phyloP scores from a whole-genome alignment of 1,139 yeast genomes.

The Geotrichum carabidarum region DNA sequence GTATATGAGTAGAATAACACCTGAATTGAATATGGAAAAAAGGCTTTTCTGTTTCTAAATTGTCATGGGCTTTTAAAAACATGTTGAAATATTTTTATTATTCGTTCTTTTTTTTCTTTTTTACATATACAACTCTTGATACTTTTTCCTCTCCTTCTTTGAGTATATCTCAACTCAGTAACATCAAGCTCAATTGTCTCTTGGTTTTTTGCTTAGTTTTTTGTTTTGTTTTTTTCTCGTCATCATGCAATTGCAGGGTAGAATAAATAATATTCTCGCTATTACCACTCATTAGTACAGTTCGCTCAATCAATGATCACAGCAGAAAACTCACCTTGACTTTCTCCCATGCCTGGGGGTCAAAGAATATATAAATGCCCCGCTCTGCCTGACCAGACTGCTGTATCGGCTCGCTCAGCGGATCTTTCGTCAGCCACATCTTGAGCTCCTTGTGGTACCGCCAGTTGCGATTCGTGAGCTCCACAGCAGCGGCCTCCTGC shows the following conservation, averaged over 20 bases:
- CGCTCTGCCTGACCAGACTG: constrained; percentile 84
- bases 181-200: no score
- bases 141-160: no score
- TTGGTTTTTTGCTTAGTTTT: no score
- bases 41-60: no score
- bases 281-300: not conserved
- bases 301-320: constrained; percentile 4
- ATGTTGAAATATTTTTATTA: no score
- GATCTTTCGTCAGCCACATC: constrained; percentile 95
- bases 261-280: constrained; percentile 39
- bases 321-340: constrained; percentile 45
- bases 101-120: no score
- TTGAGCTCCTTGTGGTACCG: constrained; percentile 92
- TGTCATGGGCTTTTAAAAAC: no score
- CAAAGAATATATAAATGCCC: constrained; percentile 94
- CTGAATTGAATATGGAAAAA: no score
- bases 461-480: constrained; percentile 85
- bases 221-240: not conserved
- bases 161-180: no score
- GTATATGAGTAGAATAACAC: no score
- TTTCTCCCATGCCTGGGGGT: constrained; percentile 94
- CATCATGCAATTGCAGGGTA: constrained; percentile 42
- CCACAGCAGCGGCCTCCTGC: constrained; percentile 92
- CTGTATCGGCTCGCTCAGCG: constrained; percentile 80
- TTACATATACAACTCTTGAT: no score